Base-by-base conservation (phyloP, 306 rosid species). In the Casuarina equisetifolia region DNA sequence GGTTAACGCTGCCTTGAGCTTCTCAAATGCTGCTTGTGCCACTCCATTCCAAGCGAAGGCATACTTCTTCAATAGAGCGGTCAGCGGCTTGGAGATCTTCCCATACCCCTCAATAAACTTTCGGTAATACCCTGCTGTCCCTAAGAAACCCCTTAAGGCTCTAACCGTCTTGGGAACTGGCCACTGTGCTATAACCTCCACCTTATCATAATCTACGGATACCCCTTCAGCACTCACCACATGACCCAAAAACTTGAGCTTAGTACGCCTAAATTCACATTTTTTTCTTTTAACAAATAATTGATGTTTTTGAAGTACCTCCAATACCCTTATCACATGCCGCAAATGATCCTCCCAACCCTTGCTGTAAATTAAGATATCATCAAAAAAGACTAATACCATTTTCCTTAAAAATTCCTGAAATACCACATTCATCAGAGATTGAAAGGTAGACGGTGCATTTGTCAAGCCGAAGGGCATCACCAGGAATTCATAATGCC, bases 1-100 rank as follows among this genome's bases (percentile, higher is more conserved):
- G 16, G 20, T 52, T 6, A 52, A 0, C 0, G 5, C 7, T 15
- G 12, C 5, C 17, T 15, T 52, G n/a, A 52, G 4, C 57, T 15
- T 2, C 0, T 1, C 1, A 4, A 52, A 52, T 11, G 57, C 57
- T 1, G 16, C 4, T 17, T 52, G 17, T 2, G 8, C 20, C 8
- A 12, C 7, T 2, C 16, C 57, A 52, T 52, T 52, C 20, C 57
- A 52, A 25, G 1, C 1, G 32, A 25, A 25, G 32, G 32, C 32
- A 25, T 25, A 1, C 32, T 25, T 25, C 32, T 50, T 48, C 2
- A 48, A 4, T 15, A 48, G n/a, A 0, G n/a, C 2, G 1, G 25
- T 48, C 2, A 70, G 3, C 0, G 55, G 20, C 1, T 0, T 0
- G 0, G 43, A 54, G 0, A 46, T 9, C 0, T 2, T 0, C 0